Evolutionary conservation across 306 rosid species (phyloP).

Genomic region (Clitoria ternatea): DNA sequence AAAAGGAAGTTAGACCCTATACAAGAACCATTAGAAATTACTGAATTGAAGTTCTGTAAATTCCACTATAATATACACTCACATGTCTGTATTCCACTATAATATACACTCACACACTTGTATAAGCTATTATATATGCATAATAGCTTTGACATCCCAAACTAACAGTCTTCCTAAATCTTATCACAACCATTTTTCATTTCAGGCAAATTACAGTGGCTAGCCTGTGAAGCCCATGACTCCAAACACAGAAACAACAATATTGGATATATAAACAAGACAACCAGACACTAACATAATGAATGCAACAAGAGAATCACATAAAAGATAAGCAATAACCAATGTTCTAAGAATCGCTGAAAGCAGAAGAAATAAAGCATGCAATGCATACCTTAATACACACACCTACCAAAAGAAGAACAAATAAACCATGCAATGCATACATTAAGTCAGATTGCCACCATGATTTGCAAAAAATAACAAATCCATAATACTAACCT

Average conservation of each 20-base stretch:
- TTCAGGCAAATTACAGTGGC: neutral
- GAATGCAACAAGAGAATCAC: neutral
- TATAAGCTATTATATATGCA: neutral
- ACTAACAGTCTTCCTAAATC: neutral
- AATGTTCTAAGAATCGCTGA: neutral
- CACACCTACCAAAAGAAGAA: neutral
- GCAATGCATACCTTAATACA: conserved; percentile 8
- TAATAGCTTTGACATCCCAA: neutral
- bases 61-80: no score
- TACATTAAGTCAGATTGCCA: no score
- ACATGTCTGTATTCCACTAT: no score
- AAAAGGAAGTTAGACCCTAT: neutral
- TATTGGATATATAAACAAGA: neutral
- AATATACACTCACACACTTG: neutral
- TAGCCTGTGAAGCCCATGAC: neutral
- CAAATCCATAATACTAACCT: no score
- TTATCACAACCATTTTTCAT: neutral
- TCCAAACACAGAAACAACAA: neutral
- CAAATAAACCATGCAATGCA: no score
- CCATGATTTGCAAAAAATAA: no score
- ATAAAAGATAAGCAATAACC: neutral
- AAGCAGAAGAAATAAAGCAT: neutral
- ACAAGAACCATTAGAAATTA: neutral
- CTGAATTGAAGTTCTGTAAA: neutral
- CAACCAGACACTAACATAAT: neutral